Conservation (phyloP, 148 eudicot genomes). For the Drosera capensis region DNA sequence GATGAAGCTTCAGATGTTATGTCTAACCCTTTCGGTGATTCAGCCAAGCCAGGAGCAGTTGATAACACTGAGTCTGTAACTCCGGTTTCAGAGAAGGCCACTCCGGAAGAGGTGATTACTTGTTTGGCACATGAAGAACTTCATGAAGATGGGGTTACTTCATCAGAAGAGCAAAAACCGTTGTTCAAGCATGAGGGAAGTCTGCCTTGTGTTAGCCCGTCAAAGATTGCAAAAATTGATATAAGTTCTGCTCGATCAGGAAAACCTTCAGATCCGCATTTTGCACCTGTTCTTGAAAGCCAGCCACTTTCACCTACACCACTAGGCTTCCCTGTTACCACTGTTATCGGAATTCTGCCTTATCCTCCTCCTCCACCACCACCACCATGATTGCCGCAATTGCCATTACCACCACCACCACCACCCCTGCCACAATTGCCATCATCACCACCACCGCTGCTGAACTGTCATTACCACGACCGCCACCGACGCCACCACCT, state of each 20-base stretch:
- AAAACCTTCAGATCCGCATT: too few species aligned
- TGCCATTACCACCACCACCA: not conserved
- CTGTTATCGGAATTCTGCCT: not conserved
- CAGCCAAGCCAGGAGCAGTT: slow-evolving; percentile 9
- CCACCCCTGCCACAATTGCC: too few species aligned
- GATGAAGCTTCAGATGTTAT: slow-evolving; percentile 52
- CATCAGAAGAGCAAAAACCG: slow-evolving; percentile 8
- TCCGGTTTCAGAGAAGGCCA: slow-evolving; percentile 17
- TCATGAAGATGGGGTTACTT: slow-evolving; percentile 8
- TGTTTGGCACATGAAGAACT: not conserved
- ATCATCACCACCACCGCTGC: too few species aligned
- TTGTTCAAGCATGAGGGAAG: slow-evolving; percentile 7
- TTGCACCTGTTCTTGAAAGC: too few species aligned
- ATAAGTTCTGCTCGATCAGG: slow-evolving; percentile 6
- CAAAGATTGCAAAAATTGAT: slow-evolving; percentile 9
- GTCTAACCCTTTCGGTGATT: slow-evolving; percentile 23
- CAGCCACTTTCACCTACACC: slow-evolving; percentile 14
- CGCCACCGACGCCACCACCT: too few species aligned
- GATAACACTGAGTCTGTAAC: slow-evolving; percentile 17
- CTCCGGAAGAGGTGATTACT: slow-evolving; percentile 9
- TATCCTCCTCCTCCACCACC: slow-evolving; percentile 12
- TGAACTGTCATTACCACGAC: slow-evolving; percentile 4
- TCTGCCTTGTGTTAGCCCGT: slow-evolving; percentile 9
- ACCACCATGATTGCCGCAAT: slow-evolving; percentile 17
- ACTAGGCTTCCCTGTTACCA: not conserved